Base-by-base conservation (phyloP, 305 asterid species). In the Fraxinus greggii region DNA sequence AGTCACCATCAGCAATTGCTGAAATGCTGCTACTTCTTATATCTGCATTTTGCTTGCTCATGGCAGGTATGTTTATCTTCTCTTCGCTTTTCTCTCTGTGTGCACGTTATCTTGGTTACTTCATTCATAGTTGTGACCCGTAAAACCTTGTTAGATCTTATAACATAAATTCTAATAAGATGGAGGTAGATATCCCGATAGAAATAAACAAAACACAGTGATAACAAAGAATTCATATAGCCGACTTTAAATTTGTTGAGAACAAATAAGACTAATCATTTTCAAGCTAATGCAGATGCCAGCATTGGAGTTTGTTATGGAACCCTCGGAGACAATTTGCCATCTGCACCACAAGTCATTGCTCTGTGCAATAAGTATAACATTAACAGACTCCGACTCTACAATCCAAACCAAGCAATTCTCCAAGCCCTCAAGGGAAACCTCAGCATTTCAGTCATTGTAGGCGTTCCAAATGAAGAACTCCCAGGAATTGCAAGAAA, bases 261-360 rank as follows among this genome's bases (percentile, higher is more conserved):
- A 65, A 26, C 2, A 28, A 65, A 65, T 26, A 65, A 65, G 35
- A 78, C 42, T 63, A 26, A 78, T 23, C 4, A 59, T 65, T 45
- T 76, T 76, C 31, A 61, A 83, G 40, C 75, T 54, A 31, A 7
- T 83, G 81, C 83, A 84, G 89, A 72, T 78, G 83, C 85, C 12
- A 77, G 80, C 15, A 61, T 33, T 1, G 86, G 90, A 61, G 85
- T 70, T 72, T 78, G 83, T 38, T 82, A 73, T 17, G 90, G 87
- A 80, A 77, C 70, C 5, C 32, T 59, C n/a, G 86, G 75, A 3
- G 36, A 38, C 31, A 78, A 76, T 32, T 23, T 86, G 10, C 90
- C 86, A 42, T 9, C 83, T 5, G 17, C 86, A 15, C 26, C 35
- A 28, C 83, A 85, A 78, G 80, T 79, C 0, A 59, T 85, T 28